Percentiles rank a stretch among this genome's conserved stretches.
These are phyloP conservation scores for Whalleya microplaca DNA, from an alignment of 2,329 filamentous ascomycete species.

Conservation along the genomic window DNA sequence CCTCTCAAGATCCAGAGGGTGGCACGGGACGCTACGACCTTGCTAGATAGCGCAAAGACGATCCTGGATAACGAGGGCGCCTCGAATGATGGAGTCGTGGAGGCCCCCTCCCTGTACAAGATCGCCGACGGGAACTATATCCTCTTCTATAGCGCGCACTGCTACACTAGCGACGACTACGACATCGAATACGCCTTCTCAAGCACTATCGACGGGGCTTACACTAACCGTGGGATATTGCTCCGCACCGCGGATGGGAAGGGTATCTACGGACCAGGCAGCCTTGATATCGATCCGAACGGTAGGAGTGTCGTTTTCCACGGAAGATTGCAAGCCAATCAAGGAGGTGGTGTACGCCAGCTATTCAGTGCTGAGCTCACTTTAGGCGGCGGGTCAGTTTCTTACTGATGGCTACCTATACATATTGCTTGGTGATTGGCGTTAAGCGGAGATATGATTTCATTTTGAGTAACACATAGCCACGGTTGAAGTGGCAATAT, in stretches of 20 bases:
- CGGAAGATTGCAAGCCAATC: constrained; percentile 27
- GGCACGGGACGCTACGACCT: constrained; percentile 34
- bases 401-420: background rate
- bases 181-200: constrained; percentile 39
- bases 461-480: background rate
- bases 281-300: constrained; percentile 37
- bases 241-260: constrained; percentile 33
- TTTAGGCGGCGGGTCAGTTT: constrained; percentile 27
- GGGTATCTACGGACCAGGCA: constrained; percentile 36
- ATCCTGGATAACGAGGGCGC: constrained; percentile 37
- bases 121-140: constrained; percentile 31
- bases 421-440: background rate
- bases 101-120: constrained; percentile 37
- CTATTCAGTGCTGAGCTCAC: constrained; percentile 33
- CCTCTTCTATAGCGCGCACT: constrained; percentile 39
- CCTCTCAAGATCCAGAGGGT: constrained; percentile 36
- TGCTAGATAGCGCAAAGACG: constrained; percentile 26
- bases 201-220: constrained; percentile 34
- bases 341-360: constrained; percentile 25
- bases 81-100: constrained; percentile 35
- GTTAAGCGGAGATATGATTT: background rate
- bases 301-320: constrained; percentile 35
- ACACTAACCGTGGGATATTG: constrained; percentile 35
- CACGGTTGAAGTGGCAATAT: background rate
- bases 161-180: constrained; percentile 39